Conservation (phyloP, 2,329 filamentous ascomycete species). For the Proliferodiscus dingleyae region DNA sequence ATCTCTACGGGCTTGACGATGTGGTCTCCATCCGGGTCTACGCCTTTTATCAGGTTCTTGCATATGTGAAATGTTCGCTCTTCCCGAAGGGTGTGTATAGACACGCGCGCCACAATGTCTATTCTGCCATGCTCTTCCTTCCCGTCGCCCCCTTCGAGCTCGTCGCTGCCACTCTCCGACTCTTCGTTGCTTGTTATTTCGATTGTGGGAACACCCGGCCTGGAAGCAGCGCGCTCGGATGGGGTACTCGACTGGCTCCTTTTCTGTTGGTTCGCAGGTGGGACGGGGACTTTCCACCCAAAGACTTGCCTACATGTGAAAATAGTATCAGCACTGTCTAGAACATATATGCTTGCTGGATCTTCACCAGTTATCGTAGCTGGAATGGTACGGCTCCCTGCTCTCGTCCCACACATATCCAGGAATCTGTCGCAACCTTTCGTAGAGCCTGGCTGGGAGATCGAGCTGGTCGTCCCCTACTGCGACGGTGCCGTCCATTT, state of each 20-base stretch:
- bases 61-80: conserved; percentile 84
- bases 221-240: conserved; percentile 11
- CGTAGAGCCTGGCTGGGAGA: conserved; percentile 64
- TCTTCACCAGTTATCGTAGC: conserved; percentile 80
- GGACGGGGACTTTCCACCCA: conserved; percentile 43
- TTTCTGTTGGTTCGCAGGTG: conserved; percentile 13
- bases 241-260: conserved; percentile 37
- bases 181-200: too few relatives aligned
- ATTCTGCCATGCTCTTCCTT: conserved; percentile 32
- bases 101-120: conserved; percentile 69
- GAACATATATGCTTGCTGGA: not conserved
- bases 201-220: too few relatives aligned
- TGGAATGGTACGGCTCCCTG: conserved; percentile 53
- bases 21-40: conserved; percentile 68
- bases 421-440: conserved; percentile 66
- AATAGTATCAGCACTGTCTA: not conserved
- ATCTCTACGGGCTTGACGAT: conserved; percentile 79
- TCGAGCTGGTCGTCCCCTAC: conserved; percentile 39
- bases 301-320: conserved; percentile 58
- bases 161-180: conserved; percentile 27
- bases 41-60: conserved; percentile 64
- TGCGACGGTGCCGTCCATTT: conserved; percentile 24
- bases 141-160: conserved; percentile 8
- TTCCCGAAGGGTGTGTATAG: conserved; percentile 74
- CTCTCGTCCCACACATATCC: conserved; percentile 75